phyloP scores from a whole-genome alignment of 2,329 filamentous ascomycete species.

The Daldinia sp. region DNA sequence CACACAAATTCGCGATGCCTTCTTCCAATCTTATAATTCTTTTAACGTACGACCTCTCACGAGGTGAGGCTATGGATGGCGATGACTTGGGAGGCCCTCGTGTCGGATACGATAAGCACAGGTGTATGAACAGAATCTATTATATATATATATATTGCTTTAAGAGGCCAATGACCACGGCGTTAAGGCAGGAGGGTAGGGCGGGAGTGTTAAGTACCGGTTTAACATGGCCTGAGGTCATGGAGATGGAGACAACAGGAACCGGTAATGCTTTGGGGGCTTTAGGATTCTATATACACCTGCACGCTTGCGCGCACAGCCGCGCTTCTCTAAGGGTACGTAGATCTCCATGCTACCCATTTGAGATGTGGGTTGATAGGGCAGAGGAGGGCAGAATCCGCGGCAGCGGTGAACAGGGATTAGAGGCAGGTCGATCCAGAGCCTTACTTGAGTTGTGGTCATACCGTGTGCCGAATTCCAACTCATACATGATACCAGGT shows the following conservation, averaged over 20 bases:
- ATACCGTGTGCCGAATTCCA: neutral
- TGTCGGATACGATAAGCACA: constrained; percentile 7
- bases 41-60: constrained; percentile 27
- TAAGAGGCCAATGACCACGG: constrained; percentile 11
- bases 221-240: constrained; percentile 23
- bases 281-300: constrained; percentile 39
- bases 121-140: constrained; percentile 14
- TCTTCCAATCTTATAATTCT: constrained; percentile 11
- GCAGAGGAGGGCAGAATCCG: constrained; percentile 21
- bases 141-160: constrained; percentile 24
- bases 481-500: neutral
- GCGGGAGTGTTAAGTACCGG: constrained; percentile 10
- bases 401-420: constrained; percentile 22
- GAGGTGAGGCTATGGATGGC: constrained; percentile 18
- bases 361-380: constrained; percentile 31
- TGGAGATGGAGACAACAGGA: constrained; percentile 40
- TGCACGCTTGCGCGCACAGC: constrained; percentile 25
- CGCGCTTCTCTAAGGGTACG: constrained; percentile 19
- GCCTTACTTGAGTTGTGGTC: constrained; percentile 21
- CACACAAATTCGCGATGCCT: constrained; percentile 18
- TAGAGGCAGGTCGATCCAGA: constrained; percentile 25
- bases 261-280: constrained; percentile 39
- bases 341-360: constrained; percentile 20
- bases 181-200: constrained; percentile 1
- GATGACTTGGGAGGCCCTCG: constrained; percentile 18